Percentiles rank a stretch among this genome's conserved stretches.
These are phyloP conservation scores for Pulveroboletus sp. DNA, from an alignment of 768 basidiomycete species.

Conservation along the genomic window DNA sequence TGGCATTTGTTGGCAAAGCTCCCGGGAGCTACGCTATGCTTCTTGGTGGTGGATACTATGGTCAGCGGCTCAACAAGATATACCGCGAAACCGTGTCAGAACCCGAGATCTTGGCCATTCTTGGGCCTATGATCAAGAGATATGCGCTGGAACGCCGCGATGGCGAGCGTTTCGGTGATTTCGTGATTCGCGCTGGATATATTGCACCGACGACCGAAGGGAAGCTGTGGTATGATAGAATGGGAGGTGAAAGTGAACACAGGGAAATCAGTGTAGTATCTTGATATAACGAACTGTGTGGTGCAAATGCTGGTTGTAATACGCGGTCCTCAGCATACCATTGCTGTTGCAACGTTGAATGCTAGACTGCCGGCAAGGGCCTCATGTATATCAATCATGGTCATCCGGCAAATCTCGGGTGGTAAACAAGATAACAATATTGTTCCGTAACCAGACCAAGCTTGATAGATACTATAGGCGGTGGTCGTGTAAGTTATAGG, in stretches of 20 bases:
- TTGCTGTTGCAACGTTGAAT: no score
- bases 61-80: constrained; percentile 94
- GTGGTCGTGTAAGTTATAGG: not conserved
- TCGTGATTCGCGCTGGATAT: constrained; percentile 87
- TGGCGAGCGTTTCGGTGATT: constrained; percentile 95
- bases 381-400: no score
- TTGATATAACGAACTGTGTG: not conserved
- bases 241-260: constrained; percentile 74
- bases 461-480: not conserved
- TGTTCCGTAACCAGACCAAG: not conserved
- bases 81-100: constrained; percentile 90
- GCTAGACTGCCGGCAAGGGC: no score
- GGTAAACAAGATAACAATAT: not conserved
- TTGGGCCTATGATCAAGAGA: constrained; percentile 90
- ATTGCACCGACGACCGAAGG: constrained; percentile 84
- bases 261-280: constrained; percentile 27
- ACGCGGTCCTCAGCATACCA: not conserved
- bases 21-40: constrained; percentile 92
- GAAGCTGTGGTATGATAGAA: constrained; percentile 80
- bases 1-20: constrained; percentile 96
- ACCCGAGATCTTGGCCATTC: constrained; percentile 86
- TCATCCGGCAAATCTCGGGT: no score
- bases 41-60: constrained; percentile 93
- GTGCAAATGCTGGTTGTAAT: not conserved
- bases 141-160: constrained; percentile 85